Percentiles rank a stretch among this genome's conserved stretches.
phyloP scores from a whole-genome alignment of 1,284 basidiomycete species.

The Athelia sp. region DNA sequence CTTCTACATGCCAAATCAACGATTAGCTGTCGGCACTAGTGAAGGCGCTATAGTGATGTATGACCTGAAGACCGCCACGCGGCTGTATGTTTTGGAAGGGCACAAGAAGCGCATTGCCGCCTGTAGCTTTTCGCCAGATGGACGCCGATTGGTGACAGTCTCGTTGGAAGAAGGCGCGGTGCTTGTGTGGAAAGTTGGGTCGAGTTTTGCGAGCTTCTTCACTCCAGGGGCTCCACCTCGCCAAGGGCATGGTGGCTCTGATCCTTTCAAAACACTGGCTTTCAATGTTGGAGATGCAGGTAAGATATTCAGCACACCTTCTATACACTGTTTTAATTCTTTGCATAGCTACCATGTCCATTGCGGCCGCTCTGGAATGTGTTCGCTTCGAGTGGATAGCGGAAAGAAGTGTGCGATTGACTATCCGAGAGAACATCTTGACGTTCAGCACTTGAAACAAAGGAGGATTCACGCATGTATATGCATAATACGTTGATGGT shows the following conservation, averaged over 20 bases:
- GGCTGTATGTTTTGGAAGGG: slow-evolving; percentile 91
- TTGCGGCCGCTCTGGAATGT: no score
- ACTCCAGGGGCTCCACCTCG: slow-evolving; percentile 87
- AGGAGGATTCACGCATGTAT: no score
- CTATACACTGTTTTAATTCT: no score
- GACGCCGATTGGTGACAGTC: slow-evolving; percentile 82
- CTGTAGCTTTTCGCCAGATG: slow-evolving; percentile 90
- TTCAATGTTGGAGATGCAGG: slow-evolving; percentile 70
- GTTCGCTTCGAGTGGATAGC: no score
- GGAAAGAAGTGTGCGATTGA: no score
- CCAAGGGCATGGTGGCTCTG: slow-evolving; percentile 78
- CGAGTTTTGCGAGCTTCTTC: slow-evolving; percentile 84
- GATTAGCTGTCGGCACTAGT: slow-evolving; percentile 89
- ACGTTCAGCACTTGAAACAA: no score
- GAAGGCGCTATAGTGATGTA: slow-evolving; percentile 96
- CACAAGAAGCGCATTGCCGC: slow-evolving; percentile 79
- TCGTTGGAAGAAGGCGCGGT: slow-evolving; percentile 81
- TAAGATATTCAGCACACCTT: no score
- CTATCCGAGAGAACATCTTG: no score
- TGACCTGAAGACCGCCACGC: slow-evolving; percentile 93
- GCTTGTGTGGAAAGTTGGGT: slow-evolving; percentile 88
- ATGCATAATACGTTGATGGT: no score
- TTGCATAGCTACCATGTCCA: no score
- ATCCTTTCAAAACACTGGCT: slow-evolving; percentile 80
- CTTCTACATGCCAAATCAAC: slow-evolving; percentile 83